phyloP scores from a whole-genome alignment of 2,329 filamentous ascomycete species.

The Neodidymelliopsis sp. region DNA sequence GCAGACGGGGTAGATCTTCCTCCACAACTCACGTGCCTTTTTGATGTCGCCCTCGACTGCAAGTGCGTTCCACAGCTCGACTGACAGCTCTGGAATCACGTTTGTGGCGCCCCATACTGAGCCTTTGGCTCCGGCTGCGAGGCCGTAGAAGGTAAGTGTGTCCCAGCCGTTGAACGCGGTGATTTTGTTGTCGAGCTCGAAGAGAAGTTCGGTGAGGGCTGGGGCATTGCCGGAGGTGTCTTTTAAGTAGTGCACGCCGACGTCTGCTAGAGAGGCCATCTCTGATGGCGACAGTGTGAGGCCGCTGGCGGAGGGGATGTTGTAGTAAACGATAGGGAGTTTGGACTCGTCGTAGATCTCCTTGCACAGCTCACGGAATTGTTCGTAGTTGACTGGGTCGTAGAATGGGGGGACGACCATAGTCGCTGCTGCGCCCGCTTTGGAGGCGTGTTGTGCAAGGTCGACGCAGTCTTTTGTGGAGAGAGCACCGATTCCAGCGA shows the following conservation, averaged over 20 bases:
- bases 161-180: conserved; percentile 64
- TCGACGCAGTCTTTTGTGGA: conserved; percentile 53
- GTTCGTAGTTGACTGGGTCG: conserved; percentile 52
- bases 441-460: conserved; percentile 51
- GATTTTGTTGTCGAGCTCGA: conserved; percentile 52
- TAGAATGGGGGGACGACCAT: conserved; percentile 63
- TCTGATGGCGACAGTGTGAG: conserved; percentile 53
- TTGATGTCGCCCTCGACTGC: conserved; percentile 54
- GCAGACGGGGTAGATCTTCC: conserved; percentile 59
- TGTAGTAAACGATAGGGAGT: conserved; percentile 60
- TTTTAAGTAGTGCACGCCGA: conserved; percentile 60
- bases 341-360: conserved; percentile 53
- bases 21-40: conserved; percentile 57
- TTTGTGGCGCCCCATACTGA: conserved; percentile 62
- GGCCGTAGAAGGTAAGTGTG: conserved; percentile 61
- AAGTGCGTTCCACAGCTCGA: conserved; percentile 58
- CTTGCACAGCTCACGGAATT: conserved; percentile 51
- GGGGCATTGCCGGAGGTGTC: conserved; percentile 62
- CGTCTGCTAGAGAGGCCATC: conserved; percentile 54
- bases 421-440: conserved; percentile 52
- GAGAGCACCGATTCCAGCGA: conserved; percentile 56
- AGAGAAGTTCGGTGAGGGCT: conserved; percentile 59
- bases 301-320: conserved; percentile 59
- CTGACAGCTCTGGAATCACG: conserved; percentile 58
- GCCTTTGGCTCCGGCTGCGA: conserved; percentile 59